A percentile compares a stretch with the other conserved stretches of the same genome.
These are phyloP conservation scores for Fraxinus platypoda DNA, from an alignment of 305 asterid species.

Conservation along the genomic window DNA sequence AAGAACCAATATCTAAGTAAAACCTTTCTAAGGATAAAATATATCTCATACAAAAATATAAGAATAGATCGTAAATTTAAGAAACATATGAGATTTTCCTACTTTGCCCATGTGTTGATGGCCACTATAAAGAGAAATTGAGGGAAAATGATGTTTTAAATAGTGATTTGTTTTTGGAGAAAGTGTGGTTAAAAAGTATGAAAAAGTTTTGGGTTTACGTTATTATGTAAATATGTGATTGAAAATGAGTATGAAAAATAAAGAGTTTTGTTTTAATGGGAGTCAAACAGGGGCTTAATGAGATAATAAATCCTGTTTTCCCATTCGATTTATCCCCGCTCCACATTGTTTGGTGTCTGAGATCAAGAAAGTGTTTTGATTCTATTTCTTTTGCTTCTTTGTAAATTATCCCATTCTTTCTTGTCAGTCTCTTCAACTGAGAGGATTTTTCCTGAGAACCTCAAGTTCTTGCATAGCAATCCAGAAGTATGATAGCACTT, in stretches of 20 bases:
- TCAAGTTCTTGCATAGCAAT: not conserved
- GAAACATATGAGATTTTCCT: not conserved
- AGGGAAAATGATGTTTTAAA: not conserved
- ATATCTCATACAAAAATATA: not conserved
- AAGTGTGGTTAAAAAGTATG: not conserved
- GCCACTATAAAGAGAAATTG: not conserved
- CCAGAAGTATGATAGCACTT: not conserved
- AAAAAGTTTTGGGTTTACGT: too few relatives aligned
- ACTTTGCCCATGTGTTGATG: not conserved
- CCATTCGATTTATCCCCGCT: not conserved
- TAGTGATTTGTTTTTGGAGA: not conserved
- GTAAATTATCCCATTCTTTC: conserved; percentile 1
- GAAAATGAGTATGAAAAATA: not conserved
- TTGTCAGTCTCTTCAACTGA: conserved; percentile 7
- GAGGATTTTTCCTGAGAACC: not conserved
- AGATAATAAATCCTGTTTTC: not conserved
- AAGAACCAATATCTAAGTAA: not conserved
- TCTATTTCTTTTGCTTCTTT: not conserved
- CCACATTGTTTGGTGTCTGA: not conserved
- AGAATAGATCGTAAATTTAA: not conserved
- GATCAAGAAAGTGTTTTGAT: not conserved
- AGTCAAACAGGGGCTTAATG: not conserved
- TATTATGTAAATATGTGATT: not conserved
- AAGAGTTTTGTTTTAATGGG: not conserved
- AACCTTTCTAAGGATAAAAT: not conserved